Evolutionary conservation across 768 basidiomycete genomes (phyloP).

Genomic region (Boletus rubescentipes): DNA sequence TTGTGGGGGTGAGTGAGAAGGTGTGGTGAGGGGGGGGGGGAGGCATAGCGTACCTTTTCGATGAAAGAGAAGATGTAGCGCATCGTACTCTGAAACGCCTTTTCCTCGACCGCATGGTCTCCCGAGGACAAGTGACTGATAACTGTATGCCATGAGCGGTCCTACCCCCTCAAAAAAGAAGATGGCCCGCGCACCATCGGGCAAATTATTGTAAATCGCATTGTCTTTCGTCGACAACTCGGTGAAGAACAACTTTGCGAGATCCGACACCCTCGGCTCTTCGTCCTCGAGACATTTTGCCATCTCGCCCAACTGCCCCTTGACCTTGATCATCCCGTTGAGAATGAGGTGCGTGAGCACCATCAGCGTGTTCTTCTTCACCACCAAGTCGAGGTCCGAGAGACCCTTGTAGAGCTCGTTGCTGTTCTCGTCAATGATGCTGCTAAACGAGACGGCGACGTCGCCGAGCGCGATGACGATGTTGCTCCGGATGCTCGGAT

Average conservation of each 20-base stretch:
- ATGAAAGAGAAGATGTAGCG: conserved; percentile 95
- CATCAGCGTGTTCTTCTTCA: conserved; percentile 99
- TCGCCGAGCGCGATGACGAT: conserved; percentile 98
- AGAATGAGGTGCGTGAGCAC: conserved; percentile 95
- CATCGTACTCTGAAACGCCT: conserved; percentile 89
- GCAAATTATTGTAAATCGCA: conserved; percentile 97
- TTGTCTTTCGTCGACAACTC: conserved; percentile 97
- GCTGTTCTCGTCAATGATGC: conserved; percentile 95
- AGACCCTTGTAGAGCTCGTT: conserved; percentile 94
- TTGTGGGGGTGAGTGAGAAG: not conserved
- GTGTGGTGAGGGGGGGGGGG: too few relatives aligned
- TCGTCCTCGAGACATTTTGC: conserved; percentile 97
- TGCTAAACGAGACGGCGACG: conserved; percentile 97
- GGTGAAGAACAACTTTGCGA: conserved; percentile 97
- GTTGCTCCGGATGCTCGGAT: conserved; percentile 89
- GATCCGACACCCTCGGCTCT: conserved; percentile 82
- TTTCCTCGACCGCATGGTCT: conserved; percentile 88
- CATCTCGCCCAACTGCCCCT: conserved; percentile 99
- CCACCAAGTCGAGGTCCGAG: conserved; percentile 79
- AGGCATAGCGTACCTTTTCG: conserved; percentile 68
- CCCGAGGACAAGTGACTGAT: conserved; percentile 95
- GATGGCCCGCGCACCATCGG: conserved; percentile 64
- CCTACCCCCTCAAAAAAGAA: not conserved
- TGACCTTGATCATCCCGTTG: conserved; percentile 99
- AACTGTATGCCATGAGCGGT: conserved; percentile 44